Percentiles rank a stretch among this genome's conserved stretches.
phyloP scores from a whole-genome alignment of 2,329 filamentous ascomycete species.

The Curvularia lunata region DNA sequence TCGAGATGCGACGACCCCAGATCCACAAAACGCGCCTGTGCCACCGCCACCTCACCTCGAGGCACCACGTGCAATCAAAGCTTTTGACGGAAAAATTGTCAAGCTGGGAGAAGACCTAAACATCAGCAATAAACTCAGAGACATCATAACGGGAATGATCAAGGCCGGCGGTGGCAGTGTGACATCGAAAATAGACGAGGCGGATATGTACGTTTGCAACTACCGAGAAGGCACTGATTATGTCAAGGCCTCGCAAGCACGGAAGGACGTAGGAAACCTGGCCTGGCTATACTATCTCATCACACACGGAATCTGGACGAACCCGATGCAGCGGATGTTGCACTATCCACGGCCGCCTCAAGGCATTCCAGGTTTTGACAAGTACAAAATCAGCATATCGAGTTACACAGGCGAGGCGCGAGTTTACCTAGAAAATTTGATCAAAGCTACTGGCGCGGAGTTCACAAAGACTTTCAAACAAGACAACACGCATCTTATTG shows the following conservation, averaged over 20 bases:
- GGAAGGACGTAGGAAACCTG: slow-evolving; percentile 88
- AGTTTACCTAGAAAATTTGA: slow-evolving; percentile 90
- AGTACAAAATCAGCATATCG: slow-evolving; percentile 82
- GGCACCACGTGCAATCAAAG: slow-evolving; percentile 51
- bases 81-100: slow-evolving; percentile 79
- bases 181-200: slow-evolving; percentile 68
- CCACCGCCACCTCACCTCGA: slow-evolving; percentile 30
- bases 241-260: slow-evolving; percentile 72
- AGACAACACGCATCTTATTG: slow-evolving; percentile 95
- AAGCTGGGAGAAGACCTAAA: slow-evolving; percentile 78
- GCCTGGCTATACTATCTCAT: slow-evolving; percentile 95
- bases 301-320: slow-evolving; percentile 86
- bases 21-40: slow-evolving; percentile 34
- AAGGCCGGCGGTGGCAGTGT: slow-evolving; percentile 72
- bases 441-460: slow-evolving; percentile 80
- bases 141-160: slow-evolving; percentile 75
- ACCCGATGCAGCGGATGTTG: slow-evolving; percentile 78
- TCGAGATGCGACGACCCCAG: slow-evolving; percentile 43
- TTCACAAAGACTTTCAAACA: slow-evolving; percentile 95
- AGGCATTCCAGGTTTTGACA: slow-evolving; percentile 80
- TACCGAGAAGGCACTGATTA: slow-evolving; percentile 85
- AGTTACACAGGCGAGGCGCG: slow-evolving; percentile 96
- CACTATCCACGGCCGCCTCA: slow-evolving; percentile 85
- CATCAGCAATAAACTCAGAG: slow-evolving; percentile 69
- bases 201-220: slow-evolving; percentile 85